Base-by-base conservation (phyloP, 352 stramenopile species). In the Phytophthora rubi region DNA sequence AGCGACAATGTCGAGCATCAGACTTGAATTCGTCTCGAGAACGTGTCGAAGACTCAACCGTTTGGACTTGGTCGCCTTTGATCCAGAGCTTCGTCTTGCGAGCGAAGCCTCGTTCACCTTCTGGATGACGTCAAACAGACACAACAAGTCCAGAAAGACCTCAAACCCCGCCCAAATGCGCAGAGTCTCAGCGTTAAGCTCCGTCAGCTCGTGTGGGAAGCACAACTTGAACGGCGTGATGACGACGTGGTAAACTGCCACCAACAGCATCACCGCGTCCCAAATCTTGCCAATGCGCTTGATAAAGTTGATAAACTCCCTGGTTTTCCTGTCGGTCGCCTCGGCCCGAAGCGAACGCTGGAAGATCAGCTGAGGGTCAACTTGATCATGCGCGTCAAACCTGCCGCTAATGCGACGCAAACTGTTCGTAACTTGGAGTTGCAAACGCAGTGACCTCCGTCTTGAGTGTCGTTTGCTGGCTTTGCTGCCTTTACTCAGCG, bases 111-210 rank as follows among this genome's bases (percentile, higher is more conserved):
- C 15, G 28, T 35, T 16, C 44, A 55, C 16, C 7, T 81, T 80
- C 13, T 72, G 63, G 13, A 18, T 58, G 6, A 90, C 47, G 37
- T 89, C 79, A 2, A 82, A 10, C 6, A 76, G 26, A 42, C 79
- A 86, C 15, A 86, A 30, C 0, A 71, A 4, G n/a, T 89, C 42
- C 80, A 89, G 23, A 3, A 86, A 62, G 28, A 82, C 80, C 65
- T 90, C 82, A 42, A 71, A 56, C 0, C 9, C 69, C 0, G 73
- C 75, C 82, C 82, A 90, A 16, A 32, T 39, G 7, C 48, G 60
- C 16, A 88, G 57, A 4, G 57, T 45, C 1, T 10, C 8, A 4
- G 49, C 30, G 21, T 62, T 32, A 3, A 80, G 52, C 16, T 69
- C 16, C 6, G 62, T 53, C 1, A 90, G 51, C 23, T 86, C 81